Conservation (phyloP, 305 asterid species). For the Solanum chacoense region DNA sequence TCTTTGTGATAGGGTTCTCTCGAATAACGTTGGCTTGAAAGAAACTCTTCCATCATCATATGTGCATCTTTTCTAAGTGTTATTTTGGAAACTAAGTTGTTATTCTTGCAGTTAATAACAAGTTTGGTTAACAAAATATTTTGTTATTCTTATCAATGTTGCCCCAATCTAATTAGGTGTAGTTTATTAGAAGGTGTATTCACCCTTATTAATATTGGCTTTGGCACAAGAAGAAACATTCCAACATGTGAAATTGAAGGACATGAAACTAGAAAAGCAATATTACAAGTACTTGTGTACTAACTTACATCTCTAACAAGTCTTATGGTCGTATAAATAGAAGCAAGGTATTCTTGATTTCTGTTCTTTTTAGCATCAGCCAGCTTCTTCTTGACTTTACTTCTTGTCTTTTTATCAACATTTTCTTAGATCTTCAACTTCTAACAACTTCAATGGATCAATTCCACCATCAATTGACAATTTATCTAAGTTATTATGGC, state of each 20-base stretch:
- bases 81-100: neutral
- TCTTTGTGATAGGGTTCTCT: neutral
- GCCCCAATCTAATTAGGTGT: neutral
- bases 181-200: neutral
- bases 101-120: neutral
- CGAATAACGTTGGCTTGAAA: neutral
- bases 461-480: conserved; percentile 73
- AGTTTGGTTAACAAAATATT: neutral
- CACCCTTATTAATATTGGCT: neutral
- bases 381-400: neutral
- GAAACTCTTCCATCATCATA: neutral
- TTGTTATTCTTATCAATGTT: neutral
- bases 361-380: neutral
- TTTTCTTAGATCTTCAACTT: conserved; percentile 46
- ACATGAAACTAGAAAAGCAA: no score
- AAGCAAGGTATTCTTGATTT: neutral
- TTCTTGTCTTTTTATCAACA: neutral
- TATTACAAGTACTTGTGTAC: neutral
- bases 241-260: neutral
- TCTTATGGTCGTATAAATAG: neutral
- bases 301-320: neutral
- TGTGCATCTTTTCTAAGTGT: neutral
- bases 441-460: conserved; percentile 55
- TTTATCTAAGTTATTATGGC: conserved; percentile 56
- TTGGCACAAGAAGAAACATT: neutral